Percentiles rank a stretch among this genome's conserved stretches.
phyloP scores from a whole-genome alignment of 352 stramenopile genomes.

The Thraustotheca clavata region DNA sequence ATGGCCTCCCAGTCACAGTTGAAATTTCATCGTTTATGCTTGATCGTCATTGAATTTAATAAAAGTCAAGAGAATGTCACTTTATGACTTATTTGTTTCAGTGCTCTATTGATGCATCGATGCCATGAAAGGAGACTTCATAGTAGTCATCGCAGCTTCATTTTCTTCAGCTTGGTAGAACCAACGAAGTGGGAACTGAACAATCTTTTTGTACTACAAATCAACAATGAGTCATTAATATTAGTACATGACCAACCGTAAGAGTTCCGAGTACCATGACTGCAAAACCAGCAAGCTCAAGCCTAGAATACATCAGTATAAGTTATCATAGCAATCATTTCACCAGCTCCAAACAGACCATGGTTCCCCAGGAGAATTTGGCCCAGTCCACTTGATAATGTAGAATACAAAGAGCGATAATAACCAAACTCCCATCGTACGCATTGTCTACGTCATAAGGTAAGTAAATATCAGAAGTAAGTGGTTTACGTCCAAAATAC shows the following conservation, averaged over 20 bases:
- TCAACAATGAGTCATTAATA: not conserved
- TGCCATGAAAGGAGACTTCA: conserved; percentile 73
- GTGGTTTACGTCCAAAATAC: conserved; percentile 57
- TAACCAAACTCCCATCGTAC: conserved; percentile 69
- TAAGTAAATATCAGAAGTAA: conserved; percentile 6
- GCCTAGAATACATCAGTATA: conserved; percentile 30
- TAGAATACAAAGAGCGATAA: conserved; percentile 75
- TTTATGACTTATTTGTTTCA: not conserved
- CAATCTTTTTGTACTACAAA: conserved; percentile 74
- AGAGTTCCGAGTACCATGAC: conserved; percentile 75
- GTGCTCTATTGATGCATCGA: conserved; percentile 39
- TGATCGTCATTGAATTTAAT: not conserved
- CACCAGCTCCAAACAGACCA: conserved; percentile 70
- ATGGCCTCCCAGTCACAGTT: conserved; percentile 9
- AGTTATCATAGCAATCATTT: conserved; percentile 14
- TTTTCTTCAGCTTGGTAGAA: conserved; percentile 48
- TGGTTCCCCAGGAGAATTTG: conserved; percentile 48
- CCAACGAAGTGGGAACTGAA: conserved; percentile 34
- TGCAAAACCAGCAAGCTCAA: conserved; percentile 63
- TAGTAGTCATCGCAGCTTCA: conserved; percentile 27
- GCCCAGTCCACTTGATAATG: conserved; percentile 53
- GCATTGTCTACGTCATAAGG: conserved; percentile 39
- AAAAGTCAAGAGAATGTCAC: not conserved
- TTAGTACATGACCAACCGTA: conserved; percentile 37
- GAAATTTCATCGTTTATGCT: conserved; percentile 6